Conservation (phyloP, 1,284 basidiomycete genomes). For the Omphalotus olearius region DNA sequence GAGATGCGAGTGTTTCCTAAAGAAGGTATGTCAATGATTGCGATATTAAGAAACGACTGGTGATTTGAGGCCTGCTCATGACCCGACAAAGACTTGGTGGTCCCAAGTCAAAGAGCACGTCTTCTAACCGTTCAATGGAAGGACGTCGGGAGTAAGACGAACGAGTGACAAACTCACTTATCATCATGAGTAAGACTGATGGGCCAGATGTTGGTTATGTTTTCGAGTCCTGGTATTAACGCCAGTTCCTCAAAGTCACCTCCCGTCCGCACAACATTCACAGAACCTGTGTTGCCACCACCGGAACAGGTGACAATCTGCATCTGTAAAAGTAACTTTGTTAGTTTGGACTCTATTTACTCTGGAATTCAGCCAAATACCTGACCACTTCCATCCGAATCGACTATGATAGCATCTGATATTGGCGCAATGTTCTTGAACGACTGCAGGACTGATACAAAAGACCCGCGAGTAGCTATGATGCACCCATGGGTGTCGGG, state of each 20-base stretch:
- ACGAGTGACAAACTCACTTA: constrained; percentile 36
- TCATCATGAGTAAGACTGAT: constrained; percentile 48
- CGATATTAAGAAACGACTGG: no score
- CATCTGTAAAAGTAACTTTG: constrained; percentile 35
- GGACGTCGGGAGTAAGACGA: background rate
- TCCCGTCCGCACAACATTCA: constrained; percentile 83
- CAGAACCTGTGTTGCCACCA: constrained; percentile 72
- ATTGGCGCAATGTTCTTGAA: constrained; percentile 88
- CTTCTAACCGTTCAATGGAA: background rate
- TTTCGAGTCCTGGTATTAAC: constrained; percentile 53
- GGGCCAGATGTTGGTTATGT: constrained; percentile 64
- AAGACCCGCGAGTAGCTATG: constrained; percentile 45
- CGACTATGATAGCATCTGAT: constrained; percentile 76
- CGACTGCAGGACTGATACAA: constrained; percentile 55
- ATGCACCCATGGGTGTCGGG: constrained; percentile 36
- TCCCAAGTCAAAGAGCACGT: no score
- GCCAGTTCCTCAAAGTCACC: constrained; percentile 77
- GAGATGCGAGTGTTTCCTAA: constrained; percentile 50
- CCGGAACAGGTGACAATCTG: constrained; percentile 91
- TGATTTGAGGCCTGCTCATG: no score
- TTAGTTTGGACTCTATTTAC: background rate
- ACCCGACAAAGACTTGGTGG: no score
- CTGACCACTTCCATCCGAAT: constrained; percentile 72
- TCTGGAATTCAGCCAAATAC: constrained; percentile 34
- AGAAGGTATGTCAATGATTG: constrained; percentile 9